Evolutionary conservation across 768 basidiomycete species (phyloP).

Genomic region (Fibroporia radiculosa): DNA sequence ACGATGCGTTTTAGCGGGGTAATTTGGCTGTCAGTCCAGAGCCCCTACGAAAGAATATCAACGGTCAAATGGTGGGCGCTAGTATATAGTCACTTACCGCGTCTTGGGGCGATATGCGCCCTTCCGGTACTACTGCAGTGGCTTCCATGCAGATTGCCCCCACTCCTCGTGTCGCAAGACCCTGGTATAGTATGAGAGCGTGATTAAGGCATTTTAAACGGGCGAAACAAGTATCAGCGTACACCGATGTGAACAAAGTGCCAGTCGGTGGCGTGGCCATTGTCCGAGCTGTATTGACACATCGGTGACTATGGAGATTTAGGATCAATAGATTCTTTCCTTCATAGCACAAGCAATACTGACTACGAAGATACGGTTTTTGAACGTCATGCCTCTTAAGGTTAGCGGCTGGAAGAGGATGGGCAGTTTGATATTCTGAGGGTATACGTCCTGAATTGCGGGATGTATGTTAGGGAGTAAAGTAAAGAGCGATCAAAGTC

Average conservation of each 20-base stretch:
- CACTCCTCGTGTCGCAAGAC: slow-evolving; percentile 63
- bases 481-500: slow-evolving; percentile 9
- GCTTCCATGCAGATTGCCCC: slow-evolving; percentile 71
- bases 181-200: slow-evolving; percentile 24
- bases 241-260: slow-evolving; percentile 76
- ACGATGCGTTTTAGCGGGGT: slow-evolving; percentile 62
- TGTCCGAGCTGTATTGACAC: slow-evolving; percentile 74
- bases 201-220: background rate
- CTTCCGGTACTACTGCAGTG: slow-evolving; percentile 65
- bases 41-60: slow-evolving; percentile 29
- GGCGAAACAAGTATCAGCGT: slow-evolving; percentile 8
- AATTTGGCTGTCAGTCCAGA: slow-evolving; percentile 77
- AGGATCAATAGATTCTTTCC: background rate
- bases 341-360: slow-evolving; percentile 10
- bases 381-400: slow-evolving; percentile 55
- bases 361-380: slow-evolving; percentile 69
- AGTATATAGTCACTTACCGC: slow-evolving; percentile 30
- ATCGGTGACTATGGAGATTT: slow-evolving; percentile 49
- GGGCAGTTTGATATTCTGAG: slow-evolving; percentile 45
- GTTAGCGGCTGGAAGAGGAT: slow-evolving; percentile 59
- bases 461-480: slow-evolving; percentile 1
- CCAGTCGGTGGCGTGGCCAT: slow-evolving; percentile 76
- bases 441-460: slow-evolving; percentile 25
- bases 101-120: slow-evolving; percentile 72
- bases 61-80: background rate